Base-by-base conservation (phyloP, 2,329 filamentous ascomycete species). In the Coniochaeta ligniaria region DNA sequence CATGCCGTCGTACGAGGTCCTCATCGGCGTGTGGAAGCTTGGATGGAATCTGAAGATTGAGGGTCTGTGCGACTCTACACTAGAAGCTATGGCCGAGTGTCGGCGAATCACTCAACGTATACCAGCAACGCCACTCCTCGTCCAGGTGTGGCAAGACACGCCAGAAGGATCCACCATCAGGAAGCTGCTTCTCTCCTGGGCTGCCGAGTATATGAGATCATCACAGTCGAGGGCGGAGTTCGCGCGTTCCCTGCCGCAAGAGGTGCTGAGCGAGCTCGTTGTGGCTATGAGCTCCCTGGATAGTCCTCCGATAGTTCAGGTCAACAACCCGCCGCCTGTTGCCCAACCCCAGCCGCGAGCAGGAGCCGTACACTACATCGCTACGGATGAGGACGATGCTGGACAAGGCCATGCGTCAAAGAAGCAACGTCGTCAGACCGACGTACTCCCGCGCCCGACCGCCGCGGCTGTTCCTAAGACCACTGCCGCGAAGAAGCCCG, bases 71-170 rank as follows among this genome's bases (percentile, higher is more conserved):
- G 80, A 84, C 31, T 77, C 78, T 59, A 78, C 79, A 1, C 78
- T 87, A 3, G 80, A 82, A 38, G 78, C 80, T 47, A 87, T 88
- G 84, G 69, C 75, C 17, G 82, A 86, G 62, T 81, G 78, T 62
- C 76, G 83, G 35, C 77, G 77, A 14, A 65, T 78, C 31, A 86
- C 83, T 0, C 74, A 78, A 58, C 73, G 75, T 20, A 87, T 87
- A 50, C 85, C 85, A 1, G 79, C 82, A 3, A 83, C 83, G 0
- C 80, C 81, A 1, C 75, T 87, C 1, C 78, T 87, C 6, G 80
- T 86, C 1, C 79, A 83, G 65, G 84, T 85, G 7, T 87, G 84
- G 84, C 78, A 81, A 57, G 83, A 86, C 58, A 86, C 83, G 0
- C 83, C 83, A 0, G 82, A 84, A 64, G 83, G 83, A 9, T 86